phyloP scores from a whole-genome alignment of 2,329 filamentous ascomycete species.

The Botrytis deweyae region DNA sequence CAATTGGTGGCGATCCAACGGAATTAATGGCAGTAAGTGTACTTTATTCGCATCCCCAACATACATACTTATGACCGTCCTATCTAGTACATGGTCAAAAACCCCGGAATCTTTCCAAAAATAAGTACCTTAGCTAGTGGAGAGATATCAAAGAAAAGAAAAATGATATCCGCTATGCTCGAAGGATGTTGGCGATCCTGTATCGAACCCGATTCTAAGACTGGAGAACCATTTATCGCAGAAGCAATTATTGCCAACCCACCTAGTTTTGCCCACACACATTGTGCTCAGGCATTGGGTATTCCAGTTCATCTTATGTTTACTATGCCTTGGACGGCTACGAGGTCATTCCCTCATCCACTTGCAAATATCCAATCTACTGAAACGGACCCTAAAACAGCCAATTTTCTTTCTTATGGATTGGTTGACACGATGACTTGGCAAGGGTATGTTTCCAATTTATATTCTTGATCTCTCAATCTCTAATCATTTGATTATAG shows the following conservation, averaged over 20 bases:
- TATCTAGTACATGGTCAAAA: constrained; percentile 60
- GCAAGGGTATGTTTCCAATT: constrained; percentile 53
- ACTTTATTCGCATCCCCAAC: no score
- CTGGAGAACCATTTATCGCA: constrained; percentile 52
- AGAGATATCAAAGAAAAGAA: constrained; percentile 69
- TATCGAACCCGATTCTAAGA: constrained; percentile 52
- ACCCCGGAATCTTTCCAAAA: constrained; percentile 77
- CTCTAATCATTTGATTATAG: constrained; percentile 13
- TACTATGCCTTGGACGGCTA: constrained; percentile 69
- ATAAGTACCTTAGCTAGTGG: constrained; percentile 71
- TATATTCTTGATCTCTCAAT: neutral
- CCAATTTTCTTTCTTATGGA: constrained; percentile 76
- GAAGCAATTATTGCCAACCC: constrained; percentile 81
- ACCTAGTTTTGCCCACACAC: constrained; percentile 65
- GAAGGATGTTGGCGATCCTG: constrained; percentile 81
- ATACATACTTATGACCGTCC: neutral
- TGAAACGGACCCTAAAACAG: constrained; percentile 67
- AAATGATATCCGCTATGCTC: constrained; percentile 73
- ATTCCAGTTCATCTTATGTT: constrained; percentile 16
- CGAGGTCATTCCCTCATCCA: constrained; percentile 71
- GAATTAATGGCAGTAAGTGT: constrained; percentile 13
- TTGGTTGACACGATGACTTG: constrained; percentile 82
- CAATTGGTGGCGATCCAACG: constrained; percentile 70
- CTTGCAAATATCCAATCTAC: constrained; percentile 64
- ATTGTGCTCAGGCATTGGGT: constrained; percentile 9